These are phyloP conservation scores for Paramarasmius palmivorus DNA, from an alignment of 1,284 basidiomycete species.

Conservation along the genomic window DNA sequence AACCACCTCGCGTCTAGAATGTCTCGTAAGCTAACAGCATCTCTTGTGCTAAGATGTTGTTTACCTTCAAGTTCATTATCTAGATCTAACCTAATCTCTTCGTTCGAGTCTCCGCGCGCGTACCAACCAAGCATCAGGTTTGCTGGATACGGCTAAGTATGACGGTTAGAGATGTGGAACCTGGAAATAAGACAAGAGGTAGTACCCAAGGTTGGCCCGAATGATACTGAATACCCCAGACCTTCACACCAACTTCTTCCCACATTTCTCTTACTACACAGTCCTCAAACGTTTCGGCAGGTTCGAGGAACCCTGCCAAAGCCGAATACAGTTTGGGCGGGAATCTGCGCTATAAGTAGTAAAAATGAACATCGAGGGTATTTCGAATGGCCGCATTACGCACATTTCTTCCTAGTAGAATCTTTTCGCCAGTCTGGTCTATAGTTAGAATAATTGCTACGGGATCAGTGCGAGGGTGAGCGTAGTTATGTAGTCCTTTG, in stretches of 20 bases:
- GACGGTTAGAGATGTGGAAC: too few species aligned
- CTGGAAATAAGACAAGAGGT: conserved; percentile 6
- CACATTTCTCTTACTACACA: conserved; percentile 91
- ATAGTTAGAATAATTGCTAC: conserved; percentile 93
- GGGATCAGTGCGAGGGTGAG: conserved; percentile 86
- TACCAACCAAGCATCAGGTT: conserved; percentile 93
- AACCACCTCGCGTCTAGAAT: conserved; percentile 87
- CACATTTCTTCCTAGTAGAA: conserved; percentile 87
- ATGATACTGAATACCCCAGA: conserved; percentile 86
- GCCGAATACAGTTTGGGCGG: conserved; percentile 81
- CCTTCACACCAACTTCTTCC: conserved; percentile 91
- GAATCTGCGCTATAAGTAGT: conserved; percentile 55
- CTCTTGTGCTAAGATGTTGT: conserved; percentile 21
- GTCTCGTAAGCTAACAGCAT: background rate
- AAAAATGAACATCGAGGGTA: background rate
- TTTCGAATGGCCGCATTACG: conserved; percentile 27
- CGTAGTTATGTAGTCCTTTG: conserved; percentile 84
- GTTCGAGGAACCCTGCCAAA: conserved; percentile 89
- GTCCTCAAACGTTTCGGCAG: conserved; percentile 95
- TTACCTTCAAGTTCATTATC: conserved; percentile 95
- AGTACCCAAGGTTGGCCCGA: conserved; percentile 81
- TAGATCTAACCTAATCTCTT: conserved; percentile 82
- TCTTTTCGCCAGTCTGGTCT: conserved; percentile 74
- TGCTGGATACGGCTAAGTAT: conserved; percentile 76
- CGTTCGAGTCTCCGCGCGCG: conserved; percentile 70